phyloP scores from a whole-genome alignment of 2,329 filamentous ascomycete species.

The Colletotrichum acutatum region DNA sequence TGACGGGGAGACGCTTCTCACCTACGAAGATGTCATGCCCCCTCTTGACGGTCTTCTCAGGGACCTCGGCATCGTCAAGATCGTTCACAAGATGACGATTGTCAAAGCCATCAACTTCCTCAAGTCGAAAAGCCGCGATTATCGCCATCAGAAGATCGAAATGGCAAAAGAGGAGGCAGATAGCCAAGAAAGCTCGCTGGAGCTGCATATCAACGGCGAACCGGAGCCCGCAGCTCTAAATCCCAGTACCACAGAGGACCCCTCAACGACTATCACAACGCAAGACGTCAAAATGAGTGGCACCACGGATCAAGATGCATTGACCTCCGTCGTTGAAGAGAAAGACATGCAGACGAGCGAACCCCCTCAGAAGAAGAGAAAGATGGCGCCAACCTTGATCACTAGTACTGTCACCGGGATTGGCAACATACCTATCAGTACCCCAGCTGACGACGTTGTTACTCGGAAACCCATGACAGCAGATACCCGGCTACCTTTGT shows the following conservation, averaged over 20 bases:
- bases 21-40: constrained; percentile 59
- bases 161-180: not conserved
- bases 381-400: constrained; percentile 40
- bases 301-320: constrained; percentile 7
- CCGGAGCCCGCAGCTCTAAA: not conserved
- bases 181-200: not conserved
- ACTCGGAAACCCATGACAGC: not conserved
- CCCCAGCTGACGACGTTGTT: constrained; percentile 21
- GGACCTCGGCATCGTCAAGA: constrained; percentile 66
- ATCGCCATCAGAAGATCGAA: constrained; percentile 27
- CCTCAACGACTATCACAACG: not conserved
- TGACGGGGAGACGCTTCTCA: constrained; percentile 73
- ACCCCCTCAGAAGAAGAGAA: constrained; percentile 43
- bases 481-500: not conserved
- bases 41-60: constrained; percentile 60
- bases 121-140: constrained; percentile 35
- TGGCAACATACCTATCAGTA: constrained; percentile 28
- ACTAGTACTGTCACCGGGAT: constrained; percentile 30
- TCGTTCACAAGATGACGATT: constrained; percentile 69
- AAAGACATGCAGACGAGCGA: constrained; percentile 5
- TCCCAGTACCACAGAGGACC: too few relatives aligned
- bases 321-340: too few relatives aligned
- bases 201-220: not conserved
- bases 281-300: constrained; percentile 4
- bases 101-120: constrained; percentile 60